These are phyloP conservation scores for Botrytis byssoidea DNA, from an alignment of 2,329 filamentous ascomycete genomes.

Conservation along the genomic window DNA sequence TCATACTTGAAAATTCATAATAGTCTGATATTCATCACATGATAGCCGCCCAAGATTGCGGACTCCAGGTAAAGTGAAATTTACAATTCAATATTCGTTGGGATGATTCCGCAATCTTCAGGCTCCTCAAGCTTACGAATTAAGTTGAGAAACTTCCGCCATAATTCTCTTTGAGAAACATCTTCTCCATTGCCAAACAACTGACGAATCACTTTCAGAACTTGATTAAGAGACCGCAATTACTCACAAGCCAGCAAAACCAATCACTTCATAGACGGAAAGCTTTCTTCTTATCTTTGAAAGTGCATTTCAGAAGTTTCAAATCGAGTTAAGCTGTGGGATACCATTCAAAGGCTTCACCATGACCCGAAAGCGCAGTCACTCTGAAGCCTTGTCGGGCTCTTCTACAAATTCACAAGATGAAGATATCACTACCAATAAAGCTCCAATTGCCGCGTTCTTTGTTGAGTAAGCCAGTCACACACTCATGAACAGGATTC, in stretches of 20 bases:
- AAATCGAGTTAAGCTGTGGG: rapidly evolving
- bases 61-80: too few relatives aligned
- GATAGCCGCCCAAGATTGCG: too few relatives aligned
- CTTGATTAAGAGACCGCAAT: neutral
- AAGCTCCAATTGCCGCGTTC: neutral
- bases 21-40: too few relatives aligned
- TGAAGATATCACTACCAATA: rapidly evolving
- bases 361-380: neutral
- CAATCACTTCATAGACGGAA: neutral
- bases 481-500: rapidly evolving
- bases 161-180: rapidly evolving
- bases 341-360: rapidly evolving
- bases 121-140: neutral
- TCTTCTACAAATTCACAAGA: neutral
- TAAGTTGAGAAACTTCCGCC: rapidly evolving
- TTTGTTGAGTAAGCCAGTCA: neutral
- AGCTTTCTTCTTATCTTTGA: rapidly evolving
- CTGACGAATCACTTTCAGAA: neutral
- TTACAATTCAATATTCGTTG: too few relatives aligned
- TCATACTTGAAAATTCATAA: too few relatives aligned
- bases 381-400: neutral
- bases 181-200: neutral
- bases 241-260: neutral
- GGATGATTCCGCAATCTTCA: too few relatives aligned
- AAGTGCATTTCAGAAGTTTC: rapidly evolving